A percentile compares a stretch with the other conserved stretches of the same genome.
Conservation (phyloP, 495 filamentous ascomycete genomes). For the Chlorociboria aeruginascens region DNA sequence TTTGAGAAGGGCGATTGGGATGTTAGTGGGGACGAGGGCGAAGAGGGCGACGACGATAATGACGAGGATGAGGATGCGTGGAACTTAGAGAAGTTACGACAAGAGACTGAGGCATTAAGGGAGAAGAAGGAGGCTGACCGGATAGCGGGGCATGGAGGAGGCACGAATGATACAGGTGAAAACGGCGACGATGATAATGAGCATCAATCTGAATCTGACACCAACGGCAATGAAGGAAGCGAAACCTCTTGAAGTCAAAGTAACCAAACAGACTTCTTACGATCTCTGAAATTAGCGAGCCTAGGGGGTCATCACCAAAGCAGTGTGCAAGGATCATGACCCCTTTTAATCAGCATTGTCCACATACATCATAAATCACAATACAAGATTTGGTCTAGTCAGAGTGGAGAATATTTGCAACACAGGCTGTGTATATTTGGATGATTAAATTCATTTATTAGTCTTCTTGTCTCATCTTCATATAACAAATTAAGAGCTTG, state of each 20-base stretch:
- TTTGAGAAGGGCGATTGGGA: slow-evolving; percentile 96
- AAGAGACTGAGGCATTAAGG: slow-evolving; percentile 55
- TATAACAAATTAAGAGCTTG: too few species aligned
- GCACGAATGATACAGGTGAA: slow-evolving; percentile 10
- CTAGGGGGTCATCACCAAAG: not conserved
- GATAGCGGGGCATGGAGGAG: slow-evolving; percentile 24
- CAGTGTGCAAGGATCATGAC: not conserved
- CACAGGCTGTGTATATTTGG: too few species aligned
- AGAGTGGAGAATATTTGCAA: too few species aligned
- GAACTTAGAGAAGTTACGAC: slow-evolving; percentile 66
- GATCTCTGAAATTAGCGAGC: slow-evolving; percentile 17
- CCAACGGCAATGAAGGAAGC: slow-evolving; percentile 14
- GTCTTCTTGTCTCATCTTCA: too few species aligned
- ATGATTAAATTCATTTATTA: too few species aligned
- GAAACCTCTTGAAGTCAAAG: slow-evolving; percentile 8
- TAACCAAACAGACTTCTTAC: not conserved
- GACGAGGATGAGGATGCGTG: slow-evolving; percentile 49
- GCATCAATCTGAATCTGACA: slow-evolving; percentile 15
- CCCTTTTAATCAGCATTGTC: not conserved
- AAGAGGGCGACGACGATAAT: slow-evolving; percentile 38
- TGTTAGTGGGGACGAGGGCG: slow-evolving; percentile 46
- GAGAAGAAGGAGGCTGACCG: slow-evolving; percentile 52
- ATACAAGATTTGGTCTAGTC: too few species aligned
- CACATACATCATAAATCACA: not conserved
- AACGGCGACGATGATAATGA: slow-evolving; percentile 14